Evolutionary conservation across 805 yeast species (phyloP), one percentile per base, ranked within the genome.

Genomic region (Cyberlindnera petersonii): DNA sequence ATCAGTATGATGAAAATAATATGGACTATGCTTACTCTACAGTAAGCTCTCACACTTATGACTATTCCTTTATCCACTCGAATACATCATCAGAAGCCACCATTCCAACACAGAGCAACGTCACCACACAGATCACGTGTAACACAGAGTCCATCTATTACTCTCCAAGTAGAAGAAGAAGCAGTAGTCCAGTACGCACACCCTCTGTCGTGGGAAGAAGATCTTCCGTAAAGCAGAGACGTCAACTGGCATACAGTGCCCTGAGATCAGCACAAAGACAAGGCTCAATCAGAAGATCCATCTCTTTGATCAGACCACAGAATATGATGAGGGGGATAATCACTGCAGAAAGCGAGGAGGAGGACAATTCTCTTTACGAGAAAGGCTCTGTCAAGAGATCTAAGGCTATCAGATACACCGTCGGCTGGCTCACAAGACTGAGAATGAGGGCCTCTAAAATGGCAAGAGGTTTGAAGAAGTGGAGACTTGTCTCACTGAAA

Each of bases 401-500:
- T 4, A 52, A 54, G 32, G 71, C 69, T 6, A 52, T 66, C 23
- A 60, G 60, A 40, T 64, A 64, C 42, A 59, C 60, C 31, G 63
- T 68, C 31, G 70, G 70, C 13, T 54, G 68, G 48, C 48, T 66
- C 22, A 46, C 61, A 10, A 60, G 55, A 33, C 49, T 65, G 34
- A 50, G 51, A 11, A 35, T 39, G 16, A 24, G 59, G 35, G 65
- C 63, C 13, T 33, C 43, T 7, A 51, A 47, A 13, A 46, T 59
- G 17, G 56, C 48, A 24, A 50, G 38, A n/a, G 48, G 44, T 33
- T 32, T 60, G 19, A 57, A 42, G 22, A 55, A 46, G 21, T 48
- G 64, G 54, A 55, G 62, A 35, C 30, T 46, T 9, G 55, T 58
- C 2, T 39, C 64, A 1, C 45, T 50, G 26, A 61, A 48, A 39